These are phyloP conservation scores for Cladosporium cucumerinum DNA, from an alignment of 2,329 filamentous ascomycete species.

Conservation along the genomic window DNA sequence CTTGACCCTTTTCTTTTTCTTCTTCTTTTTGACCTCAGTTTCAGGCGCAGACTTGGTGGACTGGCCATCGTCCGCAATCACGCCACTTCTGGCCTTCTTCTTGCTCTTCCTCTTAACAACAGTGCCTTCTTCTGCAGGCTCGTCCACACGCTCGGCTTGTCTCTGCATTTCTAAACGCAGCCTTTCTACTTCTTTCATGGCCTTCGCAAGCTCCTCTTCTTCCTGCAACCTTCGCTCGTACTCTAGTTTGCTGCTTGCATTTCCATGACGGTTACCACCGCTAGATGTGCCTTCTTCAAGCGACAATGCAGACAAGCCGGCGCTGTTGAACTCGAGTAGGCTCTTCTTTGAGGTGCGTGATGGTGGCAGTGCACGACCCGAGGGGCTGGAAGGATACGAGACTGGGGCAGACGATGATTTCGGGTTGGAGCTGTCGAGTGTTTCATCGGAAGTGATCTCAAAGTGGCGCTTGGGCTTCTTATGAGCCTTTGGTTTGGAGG, in stretches of 20 bases:
- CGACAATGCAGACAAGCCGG: conserved; percentile 69
- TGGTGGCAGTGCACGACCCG: background rate
- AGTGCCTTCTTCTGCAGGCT: conserved; percentile 55
- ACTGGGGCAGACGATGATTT: conserved; percentile 15
- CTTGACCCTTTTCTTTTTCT: conserved; percentile 38
- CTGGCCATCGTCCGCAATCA: conserved; percentile 17
- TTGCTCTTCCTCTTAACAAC: conserved; percentile 60
- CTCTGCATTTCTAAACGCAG: conserved; percentile 85
- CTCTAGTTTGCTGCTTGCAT: conserved; percentile 44
- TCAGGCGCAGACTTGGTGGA: conserved; percentile 16
- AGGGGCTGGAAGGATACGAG: conserved; percentile 8
- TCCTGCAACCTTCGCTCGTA: conserved; percentile 68
- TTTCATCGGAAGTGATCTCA: conserved; percentile 49
- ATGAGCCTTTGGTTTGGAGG: conserved; percentile 14
- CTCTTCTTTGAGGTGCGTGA: conserved; percentile 52
- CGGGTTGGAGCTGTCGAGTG: conserved; percentile 37
- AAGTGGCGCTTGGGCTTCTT: conserved; percentile 37
- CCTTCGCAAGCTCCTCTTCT: conserved; percentile 83
- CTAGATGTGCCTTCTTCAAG: conserved; percentile 53
- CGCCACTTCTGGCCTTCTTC: conserved; percentile 34
- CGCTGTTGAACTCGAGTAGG: conserved; percentile 83
- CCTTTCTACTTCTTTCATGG: conserved; percentile 83
- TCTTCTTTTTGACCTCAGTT: conserved; percentile 40
- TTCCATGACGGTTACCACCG: conserved; percentile 7
- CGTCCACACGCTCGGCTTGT: conserved; percentile 66